Evolutionary conservation across 164 flowering plant genomes (phyloP).

Genomic region (Umbellularia californica): DNA sequence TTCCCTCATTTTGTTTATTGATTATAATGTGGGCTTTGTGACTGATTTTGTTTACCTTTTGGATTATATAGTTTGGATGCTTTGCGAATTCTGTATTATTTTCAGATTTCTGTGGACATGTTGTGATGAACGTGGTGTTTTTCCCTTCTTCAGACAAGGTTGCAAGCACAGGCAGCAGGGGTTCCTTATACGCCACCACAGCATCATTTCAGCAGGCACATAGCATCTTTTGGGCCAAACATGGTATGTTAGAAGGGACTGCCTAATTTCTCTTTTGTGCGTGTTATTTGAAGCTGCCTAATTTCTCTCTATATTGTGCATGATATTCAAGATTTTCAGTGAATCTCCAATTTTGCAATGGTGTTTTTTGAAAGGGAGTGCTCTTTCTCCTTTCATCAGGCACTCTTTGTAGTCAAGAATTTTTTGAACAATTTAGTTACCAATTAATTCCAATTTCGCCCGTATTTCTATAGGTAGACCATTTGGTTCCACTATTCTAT

Average conservation of each 20-base stretch:
- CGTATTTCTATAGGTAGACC: no score
- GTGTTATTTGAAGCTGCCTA: no score
- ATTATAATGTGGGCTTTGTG: background rate
- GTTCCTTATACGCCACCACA: constrained; percentile 60
- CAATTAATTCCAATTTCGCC: no score
- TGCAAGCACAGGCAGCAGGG: constrained; percentile 98
- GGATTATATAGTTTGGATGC: background rate
- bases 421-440: no score
- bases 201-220: constrained; percentile 45
- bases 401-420: no score
- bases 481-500: no score
- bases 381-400: no score
- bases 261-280: no score
- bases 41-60: background rate
- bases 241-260: constrained; percentile 4
- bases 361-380: no score
- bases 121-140: background rate
- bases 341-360: no score
- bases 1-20: background rate
- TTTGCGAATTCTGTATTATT: background rate
- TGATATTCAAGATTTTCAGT: no score
- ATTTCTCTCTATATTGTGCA: no score
- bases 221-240: constrained; percentile 70
- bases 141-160: constrained; percentile 60
- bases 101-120: background rate